A percentile compares a stretch with the other conserved stretches of the same genome.
These are phyloP conservation scores for Pseudogymnoascus pannorum DNA, from an alignment of 2,329 filamentous ascomycete species.

Conservation along the genomic window DNA sequence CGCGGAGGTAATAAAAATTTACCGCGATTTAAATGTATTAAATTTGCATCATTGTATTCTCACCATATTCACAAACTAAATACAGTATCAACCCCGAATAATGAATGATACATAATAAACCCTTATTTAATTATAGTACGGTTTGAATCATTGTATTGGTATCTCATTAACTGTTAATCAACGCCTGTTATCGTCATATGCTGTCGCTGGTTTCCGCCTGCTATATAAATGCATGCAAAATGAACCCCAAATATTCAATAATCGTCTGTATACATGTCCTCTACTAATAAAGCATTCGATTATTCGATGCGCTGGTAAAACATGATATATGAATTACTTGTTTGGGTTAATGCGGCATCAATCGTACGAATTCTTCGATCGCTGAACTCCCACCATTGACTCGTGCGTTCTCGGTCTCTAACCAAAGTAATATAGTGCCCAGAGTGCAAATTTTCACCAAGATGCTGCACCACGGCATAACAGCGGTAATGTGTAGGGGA, in stretches of 20 bases:
- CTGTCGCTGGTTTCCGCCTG: background rate
- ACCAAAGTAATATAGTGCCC: slow-evolving; percentile 23
- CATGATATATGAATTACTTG: slow-evolving; percentile 10
- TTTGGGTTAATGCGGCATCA: slow-evolving; percentile 9
- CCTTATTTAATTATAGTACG: background rate
- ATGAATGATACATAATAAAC: background rate
- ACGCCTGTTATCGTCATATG: slow-evolving; percentile 1
- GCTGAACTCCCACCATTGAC: slow-evolving; percentile 8
- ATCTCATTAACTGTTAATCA: slow-evolving; percentile 5
- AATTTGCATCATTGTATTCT: background rate
- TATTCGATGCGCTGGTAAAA: slow-evolving; percentile 12
- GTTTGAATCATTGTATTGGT: slow-evolving; percentile 2
- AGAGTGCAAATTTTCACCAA: slow-evolving; percentile 13
- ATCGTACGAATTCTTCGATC: slow-evolving; percentile 7
- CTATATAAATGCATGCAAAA: slow-evolving; percentile 2
- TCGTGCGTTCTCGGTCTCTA: slow-evolving; percentile 18
- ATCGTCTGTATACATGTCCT: background rate
- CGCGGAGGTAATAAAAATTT: background rate
- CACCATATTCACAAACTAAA: background rate
- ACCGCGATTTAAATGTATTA: background rate
- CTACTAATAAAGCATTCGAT: background rate
- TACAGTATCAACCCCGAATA: background rate
- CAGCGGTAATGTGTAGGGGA: slow-evolving; percentile 57
- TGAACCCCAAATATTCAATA: slow-evolving; percentile 1
- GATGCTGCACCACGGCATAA: slow-evolving; percentile 63